Conservation (phyloP, 1,139 yeast genomes). For the Wickerhamiella infanticola region DNA sequence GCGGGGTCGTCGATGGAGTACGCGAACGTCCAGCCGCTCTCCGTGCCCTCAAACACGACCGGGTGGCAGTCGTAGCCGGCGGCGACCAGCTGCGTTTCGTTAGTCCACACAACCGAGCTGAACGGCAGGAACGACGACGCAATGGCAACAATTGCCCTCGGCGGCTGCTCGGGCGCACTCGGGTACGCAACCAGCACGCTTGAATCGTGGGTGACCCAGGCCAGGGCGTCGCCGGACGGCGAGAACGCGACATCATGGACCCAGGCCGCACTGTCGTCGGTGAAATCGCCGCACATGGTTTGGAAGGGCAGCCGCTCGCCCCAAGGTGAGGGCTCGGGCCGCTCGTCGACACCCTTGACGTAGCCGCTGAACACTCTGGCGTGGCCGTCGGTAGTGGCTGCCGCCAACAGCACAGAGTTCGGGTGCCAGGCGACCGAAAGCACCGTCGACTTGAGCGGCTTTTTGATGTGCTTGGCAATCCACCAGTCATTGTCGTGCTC, state of each 20-base stretch:
- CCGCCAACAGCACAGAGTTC: slow-evolving; percentile 72
- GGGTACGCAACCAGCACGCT: slow-evolving; percentile 66
- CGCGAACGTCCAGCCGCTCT: slow-evolving; percentile 50
- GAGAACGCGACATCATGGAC: slow-evolving; percentile 82
- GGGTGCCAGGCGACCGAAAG: slow-evolving; percentile 89
- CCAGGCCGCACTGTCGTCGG: slow-evolving; percentile 73
- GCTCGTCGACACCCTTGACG: slow-evolving; percentile 74
- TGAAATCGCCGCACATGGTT: slow-evolving; percentile 75
- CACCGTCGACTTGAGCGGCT: slow-evolving; percentile 79
- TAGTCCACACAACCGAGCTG: slow-evolving; percentile 53
- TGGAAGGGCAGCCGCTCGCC: slow-evolving; percentile 94
- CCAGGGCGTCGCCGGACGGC: slow-evolving; percentile 64
- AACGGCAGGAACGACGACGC: slow-evolving; percentile 74
- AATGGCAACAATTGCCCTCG: slow-evolving; percentile 31
- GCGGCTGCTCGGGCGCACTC: slow-evolving; percentile 48
- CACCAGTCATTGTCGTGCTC: slow-evolving; percentile 98
- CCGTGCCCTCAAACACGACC: slow-evolving; percentile 61
- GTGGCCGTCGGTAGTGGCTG: slow-evolving; percentile 92
- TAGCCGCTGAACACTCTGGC: slow-evolving; percentile 88
- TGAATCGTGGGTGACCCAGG: slow-evolving; percentile 68
- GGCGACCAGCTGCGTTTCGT: slow-evolving; percentile 52
- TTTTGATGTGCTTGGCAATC: slow-evolving; percentile 92
- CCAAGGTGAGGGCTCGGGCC: slow-evolving; percentile 76
- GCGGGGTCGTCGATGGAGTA: slow-evolving; percentile 49
- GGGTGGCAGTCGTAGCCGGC: slow-evolving; percentile 95